Conservation (phyloP, 2,329 filamentous ascomycete species). For the Orbilia blumenaviensis region DNA sequence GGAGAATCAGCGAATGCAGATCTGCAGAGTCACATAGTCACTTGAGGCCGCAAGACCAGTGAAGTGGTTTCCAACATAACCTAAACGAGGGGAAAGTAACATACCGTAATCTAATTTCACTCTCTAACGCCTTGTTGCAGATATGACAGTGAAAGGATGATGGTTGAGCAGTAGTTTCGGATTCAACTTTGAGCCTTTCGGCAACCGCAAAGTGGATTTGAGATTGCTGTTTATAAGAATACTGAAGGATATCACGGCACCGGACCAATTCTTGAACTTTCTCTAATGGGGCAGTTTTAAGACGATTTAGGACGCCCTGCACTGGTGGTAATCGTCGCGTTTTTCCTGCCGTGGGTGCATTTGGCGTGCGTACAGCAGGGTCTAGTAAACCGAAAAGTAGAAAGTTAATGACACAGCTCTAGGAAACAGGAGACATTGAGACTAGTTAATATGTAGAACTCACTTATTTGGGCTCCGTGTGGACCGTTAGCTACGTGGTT, state of each 20-base stretch:
- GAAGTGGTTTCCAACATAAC: too few relatives aligned
- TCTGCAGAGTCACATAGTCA: too few relatives aligned
- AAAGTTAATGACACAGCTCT: too few relatives aligned
- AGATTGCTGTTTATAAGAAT: background rate
- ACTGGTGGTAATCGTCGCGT: background rate
- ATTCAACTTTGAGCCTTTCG: background rate
- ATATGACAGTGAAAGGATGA: background rate
- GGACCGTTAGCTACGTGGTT: too few relatives aligned
- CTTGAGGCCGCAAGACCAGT: too few relatives aligned
- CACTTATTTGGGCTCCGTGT: too few relatives aligned
- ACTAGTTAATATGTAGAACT: too few relatives aligned
- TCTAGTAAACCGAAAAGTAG: too few relatives aligned
- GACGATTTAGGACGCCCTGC: background rate
- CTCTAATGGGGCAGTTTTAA: background rate
- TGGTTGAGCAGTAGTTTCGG: background rate
- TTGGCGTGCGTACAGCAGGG: background rate
- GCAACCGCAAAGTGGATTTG: background rate
- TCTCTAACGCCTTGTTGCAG: background rate
- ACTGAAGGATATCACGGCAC: background rate
- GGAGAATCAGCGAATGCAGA: background rate
- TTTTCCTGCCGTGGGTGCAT: background rate
- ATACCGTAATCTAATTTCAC: too few relatives aligned
- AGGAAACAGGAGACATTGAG: too few relatives aligned
- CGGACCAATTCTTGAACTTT: background rate
- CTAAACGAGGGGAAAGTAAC: too few relatives aligned